These are phyloP conservation scores for Pyrrhoderma noxium DNA, from an alignment of 1,284 basidiomycete genomes.

Conservation along the genomic window DNA sequence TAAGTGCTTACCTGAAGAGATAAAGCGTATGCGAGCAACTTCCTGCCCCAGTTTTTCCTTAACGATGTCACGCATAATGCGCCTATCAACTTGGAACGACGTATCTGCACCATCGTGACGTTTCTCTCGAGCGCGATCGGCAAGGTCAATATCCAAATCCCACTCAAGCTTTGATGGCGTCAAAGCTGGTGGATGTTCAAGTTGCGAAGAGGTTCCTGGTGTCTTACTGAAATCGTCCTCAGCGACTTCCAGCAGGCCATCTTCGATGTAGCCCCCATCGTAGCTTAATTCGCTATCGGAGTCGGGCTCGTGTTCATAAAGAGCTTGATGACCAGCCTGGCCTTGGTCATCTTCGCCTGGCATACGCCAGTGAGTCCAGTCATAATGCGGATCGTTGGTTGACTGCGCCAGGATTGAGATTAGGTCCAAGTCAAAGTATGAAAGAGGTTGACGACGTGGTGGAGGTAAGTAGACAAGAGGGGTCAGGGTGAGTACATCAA, in stretches of 20 bases:
- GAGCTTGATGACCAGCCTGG: constrained; percentile 12
- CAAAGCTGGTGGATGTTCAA: neutral
- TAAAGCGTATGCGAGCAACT: constrained; percentile 61
- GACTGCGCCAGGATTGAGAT: constrained; percentile 4
- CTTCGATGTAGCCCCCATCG: neutral
- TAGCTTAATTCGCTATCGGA: constrained; percentile 12
- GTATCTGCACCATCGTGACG: constrained; percentile 9
- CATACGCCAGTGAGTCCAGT: constrained; percentile 15
- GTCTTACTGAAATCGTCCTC: neutral
- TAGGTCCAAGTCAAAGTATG: no score
- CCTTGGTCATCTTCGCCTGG: constrained; percentile 18
- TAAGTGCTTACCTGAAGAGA: constrained; percentile 57
- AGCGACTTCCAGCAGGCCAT: neutral
- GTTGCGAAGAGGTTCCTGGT: neutral
- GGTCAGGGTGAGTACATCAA: neutral
- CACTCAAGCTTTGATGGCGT: constrained; percentile 11
- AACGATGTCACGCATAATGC: constrained; percentile 45
- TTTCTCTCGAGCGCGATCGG: constrained; percentile 13
- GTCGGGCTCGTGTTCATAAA: constrained; percentile 10
- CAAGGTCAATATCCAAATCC: constrained; percentile 14
- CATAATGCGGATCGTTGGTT: constrained; percentile 9
- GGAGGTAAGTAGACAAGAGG: neutral
- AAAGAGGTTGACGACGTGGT: neutral
- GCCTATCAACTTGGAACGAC: constrained; percentile 13
- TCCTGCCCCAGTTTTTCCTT: constrained; percentile 57